These are phyloP conservation scores for Crithidia expoeki DNA, from an alignment of 208 protist species.

Conservation along the genomic window DNA sequence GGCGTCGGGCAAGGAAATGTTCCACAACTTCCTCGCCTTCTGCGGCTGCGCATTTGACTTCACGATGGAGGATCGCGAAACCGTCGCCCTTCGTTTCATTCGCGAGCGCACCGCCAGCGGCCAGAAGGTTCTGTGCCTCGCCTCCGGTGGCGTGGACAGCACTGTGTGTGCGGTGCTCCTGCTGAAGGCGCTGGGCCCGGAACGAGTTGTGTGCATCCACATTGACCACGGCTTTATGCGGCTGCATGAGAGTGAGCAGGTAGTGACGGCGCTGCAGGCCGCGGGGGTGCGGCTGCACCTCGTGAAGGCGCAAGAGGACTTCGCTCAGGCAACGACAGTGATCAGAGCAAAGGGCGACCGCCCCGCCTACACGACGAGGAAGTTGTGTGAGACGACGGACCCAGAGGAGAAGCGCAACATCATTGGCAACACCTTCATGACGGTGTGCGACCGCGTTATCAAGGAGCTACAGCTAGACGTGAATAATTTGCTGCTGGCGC, in stretches of 20 bases:
- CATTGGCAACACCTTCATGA: slow-evolving; percentile 99
- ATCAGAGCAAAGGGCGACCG: slow-evolving; percentile 63
- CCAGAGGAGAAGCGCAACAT: slow-evolving; percentile 97
- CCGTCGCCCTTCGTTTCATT: slow-evolving; percentile 91
- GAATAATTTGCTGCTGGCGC: slow-evolving; percentile 81
- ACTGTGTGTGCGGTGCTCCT: slow-evolving; percentile 97
- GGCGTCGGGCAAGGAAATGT: slow-evolving; percentile 91
- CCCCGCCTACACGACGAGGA: slow-evolving; percentile 61
- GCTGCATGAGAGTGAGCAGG: slow-evolving; percentile 86
- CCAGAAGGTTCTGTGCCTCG: slow-evolving; percentile 95
- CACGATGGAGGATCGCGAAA: slow-evolving; percentile 90
- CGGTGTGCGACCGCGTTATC: slow-evolving; percentile 75
- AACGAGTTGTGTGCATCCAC: slow-evolving; percentile 96
- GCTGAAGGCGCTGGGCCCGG: slow-evolving; percentile 93
- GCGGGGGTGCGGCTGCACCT: slow-evolving; percentile 81
- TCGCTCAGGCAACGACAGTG: slow-evolving; percentile 79
- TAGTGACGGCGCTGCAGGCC: slow-evolving; percentile 76
- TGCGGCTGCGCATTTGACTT: slow-evolving; percentile 82
- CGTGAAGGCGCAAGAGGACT: slow-evolving; percentile 74
- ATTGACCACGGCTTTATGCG: slow-evolving; percentile 99
- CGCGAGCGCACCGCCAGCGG: slow-evolving; percentile 76
- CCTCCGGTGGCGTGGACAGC: slow-evolving; percentile 98
- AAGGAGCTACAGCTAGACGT: slow-evolving; percentile 72
- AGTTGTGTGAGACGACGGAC: slow-evolving; percentile 56
- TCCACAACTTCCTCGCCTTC: slow-evolving; percentile 95